These are phyloP conservation scores for Eucalyptus regnans DNA, from an alignment of 345 rosid genomes.

Conservation along the genomic window DNA sequence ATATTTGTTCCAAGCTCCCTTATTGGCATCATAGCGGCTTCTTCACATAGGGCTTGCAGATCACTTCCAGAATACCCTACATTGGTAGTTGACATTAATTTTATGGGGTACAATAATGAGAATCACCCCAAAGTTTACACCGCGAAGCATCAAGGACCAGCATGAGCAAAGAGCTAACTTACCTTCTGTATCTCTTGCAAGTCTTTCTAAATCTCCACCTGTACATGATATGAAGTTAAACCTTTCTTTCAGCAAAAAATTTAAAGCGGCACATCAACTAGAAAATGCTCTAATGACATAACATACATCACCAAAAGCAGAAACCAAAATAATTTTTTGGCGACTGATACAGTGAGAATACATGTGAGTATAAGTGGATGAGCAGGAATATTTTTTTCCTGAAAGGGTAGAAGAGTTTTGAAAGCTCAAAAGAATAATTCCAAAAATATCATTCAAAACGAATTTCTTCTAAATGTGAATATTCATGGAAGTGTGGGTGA, in stretches of 20 bases:
- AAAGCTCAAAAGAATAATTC: neutral
- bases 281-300: neutral
- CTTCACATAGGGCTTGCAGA: conserved; percentile 96
- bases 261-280: neutral
- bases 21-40: conserved; percentile 99
- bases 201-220: conserved; percentile 72
- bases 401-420: neutral
- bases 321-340: neutral
- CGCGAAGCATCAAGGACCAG: neutral
- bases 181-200: conserved; percentile 84
- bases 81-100: neutral
- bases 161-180: neutral
- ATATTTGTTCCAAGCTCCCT: conserved; percentile 89
- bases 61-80: conserved; percentile 97
- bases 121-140: neutral
- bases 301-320: neutral
- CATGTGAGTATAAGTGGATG: neutral
- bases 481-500: neutral
- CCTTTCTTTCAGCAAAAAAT: neutral
- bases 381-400: neutral
- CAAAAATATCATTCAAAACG: neutral
- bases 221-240: neutral
- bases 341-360: neutral
- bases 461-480: neutral
- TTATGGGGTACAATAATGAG: neutral